Base-by-base conservation (phyloP, 805 yeast species). In the Kuraishia ogatae region DNA sequence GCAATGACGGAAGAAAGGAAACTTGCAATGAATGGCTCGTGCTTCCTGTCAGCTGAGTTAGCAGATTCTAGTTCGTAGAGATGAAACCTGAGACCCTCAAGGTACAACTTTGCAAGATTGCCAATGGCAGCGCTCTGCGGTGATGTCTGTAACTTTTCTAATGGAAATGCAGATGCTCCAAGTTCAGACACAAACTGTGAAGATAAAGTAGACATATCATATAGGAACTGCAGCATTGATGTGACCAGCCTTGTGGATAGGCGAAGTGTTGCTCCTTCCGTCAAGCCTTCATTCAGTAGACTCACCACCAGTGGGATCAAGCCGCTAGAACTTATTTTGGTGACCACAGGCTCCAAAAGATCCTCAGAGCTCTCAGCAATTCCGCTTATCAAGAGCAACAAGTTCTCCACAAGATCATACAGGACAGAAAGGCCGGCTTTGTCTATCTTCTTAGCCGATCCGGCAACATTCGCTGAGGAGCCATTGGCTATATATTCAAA, bases 401-500 rank as follows among this genome's bases (percentile, higher is more conserved):
- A 64, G 64, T 89, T 89, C 60, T 90, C 97, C 2, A 84, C 74
- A 62, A 80, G 84, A 60, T 85, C 93, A 61, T 79, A 80, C 53
- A 87, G 67, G 56, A 84, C 64, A 48, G 76, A 74, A 48, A 71
- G 67, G 43, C 79, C 78, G 51, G 78, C 73, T 48, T 78, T 75
- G 57, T 57, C 59, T 55, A 51, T 62, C 59, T 54, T 66, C 46
- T 55, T 61, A 2, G 55, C 59, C 11, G 61, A 60, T 28, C 54
- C 57, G 2, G 26, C 52, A 15, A 50, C 50, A 54, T 21, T 55
- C 50, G 47, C 53, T 52, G 39, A 53, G 28, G 53, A 54, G 21
- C 56, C 61, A 2, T 54, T 68, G 43, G 62, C 65, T 55, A 80
- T 63, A 57, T 72, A 76, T 23, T 71, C 66, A 50, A 85, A 72